A percentile compares a stretch with the other conserved stretches of the same genome.
Conservation (phyloP, 129 eudicot genomes). For the Gnaphalium uliginosum region DNA sequence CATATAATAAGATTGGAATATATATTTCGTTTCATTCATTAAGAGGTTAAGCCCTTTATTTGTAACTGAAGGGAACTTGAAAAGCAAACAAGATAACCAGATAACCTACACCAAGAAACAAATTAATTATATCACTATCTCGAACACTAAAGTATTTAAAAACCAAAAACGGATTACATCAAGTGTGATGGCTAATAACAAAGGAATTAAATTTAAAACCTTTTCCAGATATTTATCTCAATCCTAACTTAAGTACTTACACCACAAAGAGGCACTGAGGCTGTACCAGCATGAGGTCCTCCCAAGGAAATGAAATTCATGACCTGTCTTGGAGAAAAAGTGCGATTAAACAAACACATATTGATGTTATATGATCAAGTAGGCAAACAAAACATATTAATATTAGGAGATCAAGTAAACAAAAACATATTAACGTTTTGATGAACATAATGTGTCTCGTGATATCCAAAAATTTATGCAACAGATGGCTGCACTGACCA, state of each 20-base stretch:
- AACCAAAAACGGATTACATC: not conserved
- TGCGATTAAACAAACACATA: not conserved
- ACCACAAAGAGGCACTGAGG: slow-evolving; percentile 97
- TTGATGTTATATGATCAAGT: slow-evolving; percentile 9
- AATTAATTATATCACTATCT: too few species aligned
- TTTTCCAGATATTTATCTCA: not conserved
- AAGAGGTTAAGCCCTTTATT: too few species aligned
- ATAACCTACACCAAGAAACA: not conserved
- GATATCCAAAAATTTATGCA: slow-evolving; percentile 16
- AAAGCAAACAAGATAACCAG: not conserved
- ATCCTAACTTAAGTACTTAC: slow-evolving; percentile 49
- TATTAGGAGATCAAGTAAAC: not conserved
- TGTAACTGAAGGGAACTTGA: too few species aligned
- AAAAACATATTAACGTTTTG: not conserved
- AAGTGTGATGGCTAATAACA: slow-evolving; percentile 8
- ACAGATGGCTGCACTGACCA: not conserved
- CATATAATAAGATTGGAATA: too few species aligned
- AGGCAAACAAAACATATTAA: not conserved
- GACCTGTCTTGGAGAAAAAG: slow-evolving; percentile 48
- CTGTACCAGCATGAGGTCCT: slow-evolving; percentile 99
- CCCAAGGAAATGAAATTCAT: slow-evolving; percentile 79
- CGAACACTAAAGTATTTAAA: not conserved
- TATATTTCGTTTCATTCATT: too few species aligned
- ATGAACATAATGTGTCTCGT: not conserved
- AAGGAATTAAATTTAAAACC: slow-evolving; percentile 6